Base-by-base conservation (phyloP, 2,329 filamentous ascomycete genomes). In the Trichocomaceae sp. region DNA sequence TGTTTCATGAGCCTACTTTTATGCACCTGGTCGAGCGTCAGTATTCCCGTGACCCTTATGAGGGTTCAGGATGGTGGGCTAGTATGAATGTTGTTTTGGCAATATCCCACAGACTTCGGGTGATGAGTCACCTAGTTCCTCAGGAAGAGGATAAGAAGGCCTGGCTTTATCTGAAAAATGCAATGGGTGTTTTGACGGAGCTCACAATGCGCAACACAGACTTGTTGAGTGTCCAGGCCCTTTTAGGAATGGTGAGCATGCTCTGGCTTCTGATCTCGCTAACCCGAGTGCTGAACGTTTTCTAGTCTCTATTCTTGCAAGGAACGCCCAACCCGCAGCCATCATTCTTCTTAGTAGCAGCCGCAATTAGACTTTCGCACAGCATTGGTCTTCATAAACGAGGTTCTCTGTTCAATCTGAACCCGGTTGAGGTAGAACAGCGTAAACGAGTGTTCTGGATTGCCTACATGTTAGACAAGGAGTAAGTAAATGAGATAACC, bases 1-100 rank as follows among this genome's bases (percentile, higher is more conserved):
- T 99, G 3, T 99, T 96, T 66, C 93, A 99, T 70, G 91, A 96
- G 69, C 91, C 92, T 1, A 97, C 93, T 0, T 99, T 99, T 67
- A 97, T 97, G 90, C 91, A 96, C 67, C 78, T 97, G 5, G 90
- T 96, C 31, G 90, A 97, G 66, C 84, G 87, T 62, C 92, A 97
- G 68, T 99, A 97, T 71, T 95, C 90, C 0, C 77, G 84, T 49
- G 88, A 97, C 62, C 92, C 92, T 0, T 97, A 96, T 62, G 86
- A 95, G 68, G 91, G 92, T 26, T 95, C 90, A 5, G 93, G 93
- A 2, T 99, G 93, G 93, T 99, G 93, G 92, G 93, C 93, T 5
- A 95, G 90, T 71, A 79, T 99, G 64, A 99, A 99, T 63, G 87
- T 95, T 57, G 90, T 87, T 1, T 75, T 99, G 54, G 93, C 92